Evolutionary conservation across 164 flowering plant species (phyloP).

Genomic region (Nelumbo lutea): DNA sequence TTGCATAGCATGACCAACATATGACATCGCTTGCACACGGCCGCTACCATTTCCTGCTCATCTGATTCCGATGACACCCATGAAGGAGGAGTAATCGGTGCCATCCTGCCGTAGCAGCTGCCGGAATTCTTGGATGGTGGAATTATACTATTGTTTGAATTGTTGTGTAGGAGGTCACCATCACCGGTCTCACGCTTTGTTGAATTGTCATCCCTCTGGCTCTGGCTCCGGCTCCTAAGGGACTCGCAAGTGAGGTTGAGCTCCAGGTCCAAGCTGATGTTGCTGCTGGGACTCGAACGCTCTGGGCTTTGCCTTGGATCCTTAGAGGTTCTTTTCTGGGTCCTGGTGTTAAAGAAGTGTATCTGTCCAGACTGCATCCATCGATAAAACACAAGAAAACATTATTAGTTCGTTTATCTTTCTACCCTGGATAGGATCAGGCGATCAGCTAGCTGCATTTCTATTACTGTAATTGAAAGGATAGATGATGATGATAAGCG

Average conservation of each 20-base stretch:
- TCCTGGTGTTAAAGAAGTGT: constrained; percentile 70
- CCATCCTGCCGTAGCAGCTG: neutral
- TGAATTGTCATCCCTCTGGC: constrained; percentile 6
- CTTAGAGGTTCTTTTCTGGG: constrained; percentile 46
- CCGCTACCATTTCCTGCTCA: constrained; percentile 69
- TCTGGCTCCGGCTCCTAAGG: constrained; percentile 6
- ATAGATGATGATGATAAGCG: neutral
- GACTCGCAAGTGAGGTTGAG: constrained; percentile 62
- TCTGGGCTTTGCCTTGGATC: constrained; percentile 55
- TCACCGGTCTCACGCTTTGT: neutral
- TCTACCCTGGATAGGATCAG: too few relatives aligned
- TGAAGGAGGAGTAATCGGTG: constrained; percentile 22
- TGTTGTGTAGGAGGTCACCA: too few relatives aligned
- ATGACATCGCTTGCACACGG: constrained; percentile 72
- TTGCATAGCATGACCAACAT: constrained; percentile 86
- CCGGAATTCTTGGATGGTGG: neutral
- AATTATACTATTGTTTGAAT: neutral
- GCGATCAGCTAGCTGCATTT: too few relatives aligned
- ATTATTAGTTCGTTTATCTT: too few relatives aligned
- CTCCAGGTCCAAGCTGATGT: constrained; percentile 72
- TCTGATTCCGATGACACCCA: constrained; percentile 43
- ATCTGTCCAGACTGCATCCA: constrained; percentile 65
- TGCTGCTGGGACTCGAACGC: constrained; percentile 14
- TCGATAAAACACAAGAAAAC: neutral
- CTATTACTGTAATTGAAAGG: neutral